Conservation (phyloP, 2,329 filamentous ascomycete species). For the Fonsecaea pedrosoi region DNA sequence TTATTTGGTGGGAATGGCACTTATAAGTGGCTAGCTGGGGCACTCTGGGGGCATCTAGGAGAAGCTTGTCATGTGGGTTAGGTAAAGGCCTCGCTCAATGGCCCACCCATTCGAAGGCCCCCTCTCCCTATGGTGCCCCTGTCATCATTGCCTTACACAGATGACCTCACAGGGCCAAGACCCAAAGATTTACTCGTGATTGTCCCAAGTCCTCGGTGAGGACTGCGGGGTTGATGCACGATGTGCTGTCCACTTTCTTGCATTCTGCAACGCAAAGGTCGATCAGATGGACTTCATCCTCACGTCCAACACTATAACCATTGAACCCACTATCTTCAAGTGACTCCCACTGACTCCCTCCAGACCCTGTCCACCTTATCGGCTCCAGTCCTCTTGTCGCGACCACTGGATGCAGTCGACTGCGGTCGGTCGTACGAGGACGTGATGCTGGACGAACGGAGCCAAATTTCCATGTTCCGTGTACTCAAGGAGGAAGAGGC, state of each 20-base stretch:
- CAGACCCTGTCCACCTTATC: not conserved
- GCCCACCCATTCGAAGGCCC: too few species aligned
- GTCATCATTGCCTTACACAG: not conserved
- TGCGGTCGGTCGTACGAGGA: not conserved
- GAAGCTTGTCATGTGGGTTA: not conserved
- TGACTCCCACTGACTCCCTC: too few species aligned
- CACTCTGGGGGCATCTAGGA: not conserved
- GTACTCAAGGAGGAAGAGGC: conserved; percentile 1
- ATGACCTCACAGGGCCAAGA: conserved; percentile 16
- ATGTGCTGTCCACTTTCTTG: too few species aligned
- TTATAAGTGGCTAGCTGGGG: too few species aligned
- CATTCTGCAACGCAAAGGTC: too few species aligned
- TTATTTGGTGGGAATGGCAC: too few species aligned
- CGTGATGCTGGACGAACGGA: not conserved
- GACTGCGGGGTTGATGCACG: not conserved
- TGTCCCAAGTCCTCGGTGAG: not conserved
- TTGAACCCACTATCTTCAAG: not conserved
- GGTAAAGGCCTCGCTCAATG: not conserved
- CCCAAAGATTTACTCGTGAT: not conserved
- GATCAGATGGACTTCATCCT: too few species aligned
- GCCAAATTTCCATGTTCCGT: conserved; percentile 4
- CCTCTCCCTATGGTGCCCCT: not conserved
- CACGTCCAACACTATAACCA: too few species aligned
- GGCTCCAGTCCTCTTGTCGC: not conserved
- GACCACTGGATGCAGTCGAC: not conserved